A percentile compares a stretch with the other conserved stretches of the same genome.
These are phyloP conservation scores for Tetrahymena thermophila DNA, from an alignment of 73 alveolate species.

Conservation along the genomic window DNA sequence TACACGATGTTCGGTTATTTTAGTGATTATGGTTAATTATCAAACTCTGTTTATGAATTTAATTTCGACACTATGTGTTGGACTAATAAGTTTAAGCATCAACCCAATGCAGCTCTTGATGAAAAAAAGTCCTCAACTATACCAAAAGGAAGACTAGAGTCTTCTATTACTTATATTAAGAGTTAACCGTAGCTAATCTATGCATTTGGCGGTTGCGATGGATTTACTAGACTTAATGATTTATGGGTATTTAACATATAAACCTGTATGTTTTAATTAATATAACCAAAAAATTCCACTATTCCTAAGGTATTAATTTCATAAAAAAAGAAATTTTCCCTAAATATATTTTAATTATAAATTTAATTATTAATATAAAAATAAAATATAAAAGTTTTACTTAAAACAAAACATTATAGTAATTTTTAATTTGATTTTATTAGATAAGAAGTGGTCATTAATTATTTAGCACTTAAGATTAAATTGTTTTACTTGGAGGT, in stretches of 20 bases:
- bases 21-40: constrained; percentile 7
- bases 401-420: not conserved
- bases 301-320: constrained; percentile 6
- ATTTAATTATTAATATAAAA: no score
- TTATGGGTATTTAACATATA: constrained; percentile 12
- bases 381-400: no score
- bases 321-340: no score
- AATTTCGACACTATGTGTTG: constrained; percentile 8
- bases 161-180: not conserved
- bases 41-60: constrained; percentile 20
- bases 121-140: not conserved
- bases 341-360: no score
- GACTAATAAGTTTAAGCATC: not conserved
- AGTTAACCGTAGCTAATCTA: not conserved
- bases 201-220: constrained; percentile 45
- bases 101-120: not conserved
- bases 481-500: constrained; percentile 62
- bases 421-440: not conserved
- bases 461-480: not conserved
- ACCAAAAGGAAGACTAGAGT: constrained; percentile 28
- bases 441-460: constrained; percentile 25
- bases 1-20: not conserved
- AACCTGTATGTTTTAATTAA: not conserved
- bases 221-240: constrained; percentile 30
- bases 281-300: not conserved